These are phyloP conservation scores for Casuarina equisetifolia DNA, from an alignment of 306 rosid species.

Conservation along the genomic window DNA sequence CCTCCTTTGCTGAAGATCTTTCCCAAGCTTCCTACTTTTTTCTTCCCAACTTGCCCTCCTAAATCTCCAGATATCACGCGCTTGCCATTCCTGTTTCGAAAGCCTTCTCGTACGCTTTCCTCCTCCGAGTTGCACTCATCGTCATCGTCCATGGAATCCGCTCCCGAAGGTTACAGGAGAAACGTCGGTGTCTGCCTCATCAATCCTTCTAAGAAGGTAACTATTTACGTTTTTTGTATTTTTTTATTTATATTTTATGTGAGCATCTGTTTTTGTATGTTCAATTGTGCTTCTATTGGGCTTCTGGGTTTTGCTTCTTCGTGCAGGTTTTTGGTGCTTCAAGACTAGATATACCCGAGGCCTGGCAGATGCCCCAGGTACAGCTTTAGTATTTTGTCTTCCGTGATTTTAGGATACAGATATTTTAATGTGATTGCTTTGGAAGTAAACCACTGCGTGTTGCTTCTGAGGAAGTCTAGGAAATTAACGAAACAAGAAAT, in stretches of 20 bases:
- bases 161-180: conserved; percentile 79
- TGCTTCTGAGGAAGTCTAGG: no score
- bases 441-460: no score
- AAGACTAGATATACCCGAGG: conserved; percentile 65
- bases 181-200: conserved; percentile 88
- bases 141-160: conserved; percentile 66
- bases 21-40: conserved; percentile 3
- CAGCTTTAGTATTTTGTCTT: background rate
- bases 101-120: background rate
- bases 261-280: background rate
- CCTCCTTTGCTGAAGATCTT: background rate
- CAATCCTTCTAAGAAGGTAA: conserved; percentile 62
- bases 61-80: conserved; percentile 15
- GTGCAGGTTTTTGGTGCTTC: conserved; percentile 67
- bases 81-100: conserved; percentile 13
- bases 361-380: conserved; percentile 99
- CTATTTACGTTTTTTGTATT: no score
- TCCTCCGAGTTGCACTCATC: conserved; percentile 14
- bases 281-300: background rate
- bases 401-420: no score
- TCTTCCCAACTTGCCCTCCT: conserved; percentile 9
- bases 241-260: background rate
- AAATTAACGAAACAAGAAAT: no score
- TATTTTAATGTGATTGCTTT: no score
- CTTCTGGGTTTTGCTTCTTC: background rate